Evolutionary conservation across 495 filamentous ascomycete genomes (phyloP), one percentile per base, ranked within the genome.

Genomic region (Penicillium crystallinum): DNA sequence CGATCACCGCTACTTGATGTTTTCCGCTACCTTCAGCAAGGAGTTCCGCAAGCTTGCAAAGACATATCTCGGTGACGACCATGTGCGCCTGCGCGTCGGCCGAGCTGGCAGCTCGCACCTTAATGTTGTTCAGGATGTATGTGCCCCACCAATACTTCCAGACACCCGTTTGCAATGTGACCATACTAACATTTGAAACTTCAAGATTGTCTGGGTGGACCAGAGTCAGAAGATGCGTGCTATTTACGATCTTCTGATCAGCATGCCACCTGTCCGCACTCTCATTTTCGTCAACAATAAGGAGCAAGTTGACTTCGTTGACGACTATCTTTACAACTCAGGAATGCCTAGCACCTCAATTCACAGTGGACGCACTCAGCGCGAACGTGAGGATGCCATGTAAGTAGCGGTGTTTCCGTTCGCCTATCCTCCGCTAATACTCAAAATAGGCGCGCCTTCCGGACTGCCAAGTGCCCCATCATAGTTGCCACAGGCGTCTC

Each of bases 331-430:
- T 2, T 97, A 79, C 73, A 90, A 95, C 61, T 71, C 73, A 42
- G 81, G 81, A 0, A 66, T 97, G 1, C 93, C 93, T 0, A 84
- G 78, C 19, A 92, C 89, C 0, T 93, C 89, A 0, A 93, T 98
- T 55, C 93, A 97, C 59, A 65, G 81, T 9, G 88, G 89, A 49
- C 89, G 91, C 46, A 95, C 87, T 27, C 93, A 98, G 69, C 80
- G 78, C 57, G 93, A 97, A 75, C 87, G 93, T 53, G 93, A 98
- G 66, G 92, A 96, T 66, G 84, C 92, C 3, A 77, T 98, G 84
- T 86, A 70, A 75, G 82, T 77, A 17, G 42, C 9, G 7, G 7
- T 21, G n/a, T 25, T 10, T 10, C 2, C 1, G 1, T 9, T 23
- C 0, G 23, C 31, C 23, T 18, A 15, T 5, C 18, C 36, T 18